phyloP scores from a whole-genome alignment of 2,329 filamentous ascomycete genomes.

The Fusarium robinianum region DNA sequence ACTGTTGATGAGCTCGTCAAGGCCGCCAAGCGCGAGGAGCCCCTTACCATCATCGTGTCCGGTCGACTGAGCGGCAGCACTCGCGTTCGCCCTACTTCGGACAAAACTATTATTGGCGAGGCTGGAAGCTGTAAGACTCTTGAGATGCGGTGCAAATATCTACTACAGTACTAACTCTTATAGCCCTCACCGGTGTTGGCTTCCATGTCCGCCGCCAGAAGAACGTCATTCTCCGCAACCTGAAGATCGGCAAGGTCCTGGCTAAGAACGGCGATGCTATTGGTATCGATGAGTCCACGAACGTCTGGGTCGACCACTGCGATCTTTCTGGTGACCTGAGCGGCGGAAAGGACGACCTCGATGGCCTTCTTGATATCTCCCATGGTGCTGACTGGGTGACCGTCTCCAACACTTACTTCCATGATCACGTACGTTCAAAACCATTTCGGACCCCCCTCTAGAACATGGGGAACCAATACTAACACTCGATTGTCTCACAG shows the following conservation, averaged over 20 bases:
- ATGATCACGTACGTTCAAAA: constrained; percentile 37
- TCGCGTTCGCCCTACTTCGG: constrained; percentile 38
- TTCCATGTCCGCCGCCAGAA: constrained; percentile 55
- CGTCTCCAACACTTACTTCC: constrained; percentile 41
- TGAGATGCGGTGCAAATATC: accelerated
- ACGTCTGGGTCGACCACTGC: constrained; percentile 70
- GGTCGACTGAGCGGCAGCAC: constrained; percentile 36
- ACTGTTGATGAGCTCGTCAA: constrained; percentile 34
- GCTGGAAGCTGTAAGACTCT: constrained; percentile 27
- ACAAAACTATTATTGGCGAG: constrained; percentile 53
- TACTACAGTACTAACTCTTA: not conserved
- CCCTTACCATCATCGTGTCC: constrained; percentile 38
- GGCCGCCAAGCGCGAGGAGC: constrained; percentile 33
- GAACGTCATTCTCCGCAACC: constrained; percentile 67
- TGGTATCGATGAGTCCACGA: constrained; percentile 59
- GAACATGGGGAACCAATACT: not conserved
- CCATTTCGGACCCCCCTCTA: not conserved
- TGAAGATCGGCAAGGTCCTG: constrained; percentile 59
- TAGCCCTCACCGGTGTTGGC: constrained; percentile 52
- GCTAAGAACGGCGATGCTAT: constrained; percentile 63
- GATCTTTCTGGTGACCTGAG: constrained; percentile 65
- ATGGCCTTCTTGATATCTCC: constrained; percentile 66
- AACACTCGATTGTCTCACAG: constrained; percentile 1
- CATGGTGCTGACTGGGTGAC: constrained; percentile 67
- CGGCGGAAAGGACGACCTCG: constrained; percentile 70